phyloP scores from a whole-genome alignment of 2,329 filamentous ascomycete species.

The Paramyrothecium sp. region DNA sequence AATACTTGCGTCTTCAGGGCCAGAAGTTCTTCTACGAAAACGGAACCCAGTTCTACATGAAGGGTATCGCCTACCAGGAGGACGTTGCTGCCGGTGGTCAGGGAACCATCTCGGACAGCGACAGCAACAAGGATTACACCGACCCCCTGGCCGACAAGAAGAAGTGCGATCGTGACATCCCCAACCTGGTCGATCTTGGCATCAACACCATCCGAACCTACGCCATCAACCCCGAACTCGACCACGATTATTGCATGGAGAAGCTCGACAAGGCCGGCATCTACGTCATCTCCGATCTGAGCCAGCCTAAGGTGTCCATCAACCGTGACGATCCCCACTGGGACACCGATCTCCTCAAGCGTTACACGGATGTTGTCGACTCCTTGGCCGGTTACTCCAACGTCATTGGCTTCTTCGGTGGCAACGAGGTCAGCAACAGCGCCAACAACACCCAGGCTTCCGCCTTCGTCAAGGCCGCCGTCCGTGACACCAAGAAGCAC shows the following conservation, averaged over 20 bases:
- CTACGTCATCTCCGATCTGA: slow-evolving; percentile 91
- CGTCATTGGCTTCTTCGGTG: slow-evolving; percentile 95
- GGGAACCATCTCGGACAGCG: slow-evolving; percentile 40
- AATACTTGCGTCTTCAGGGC: slow-evolving; percentile 45
- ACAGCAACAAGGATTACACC: slow-evolving; percentile 50
- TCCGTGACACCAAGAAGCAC: slow-evolving; percentile 93
- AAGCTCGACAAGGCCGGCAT: slow-evolving; percentile 82
- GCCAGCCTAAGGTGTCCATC: slow-evolving; percentile 79
- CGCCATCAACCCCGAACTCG: slow-evolving; percentile 74
- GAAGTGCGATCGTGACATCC: slow-evolving; percentile 81
- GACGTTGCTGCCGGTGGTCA: slow-evolving; percentile 60
- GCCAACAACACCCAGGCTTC: slow-evolving; percentile 85
- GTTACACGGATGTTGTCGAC: slow-evolving; percentile 85
- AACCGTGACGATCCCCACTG: slow-evolving; percentile 77
- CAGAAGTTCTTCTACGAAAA: slow-evolving; percentile 89
- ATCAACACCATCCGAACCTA: slow-evolving; percentile 97
- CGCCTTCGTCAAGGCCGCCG: slow-evolving; percentile 95
- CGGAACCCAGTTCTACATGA: slow-evolving; percentile 70
- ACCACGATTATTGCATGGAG: slow-evolving; percentile 85
- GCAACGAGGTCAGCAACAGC: slow-evolving; percentile 94
- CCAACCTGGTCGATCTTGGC: slow-evolving; percentile 71
- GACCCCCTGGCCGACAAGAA: slow-evolving; percentile 77
- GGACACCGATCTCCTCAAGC: slow-evolving; percentile 73
- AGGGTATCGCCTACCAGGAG: slow-evolving; percentile 93
- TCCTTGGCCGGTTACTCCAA: slow-evolving; percentile 81